phyloP scores from a whole-genome alignment of 805 yeast species.

The Candida jianshihensis region DNA sequence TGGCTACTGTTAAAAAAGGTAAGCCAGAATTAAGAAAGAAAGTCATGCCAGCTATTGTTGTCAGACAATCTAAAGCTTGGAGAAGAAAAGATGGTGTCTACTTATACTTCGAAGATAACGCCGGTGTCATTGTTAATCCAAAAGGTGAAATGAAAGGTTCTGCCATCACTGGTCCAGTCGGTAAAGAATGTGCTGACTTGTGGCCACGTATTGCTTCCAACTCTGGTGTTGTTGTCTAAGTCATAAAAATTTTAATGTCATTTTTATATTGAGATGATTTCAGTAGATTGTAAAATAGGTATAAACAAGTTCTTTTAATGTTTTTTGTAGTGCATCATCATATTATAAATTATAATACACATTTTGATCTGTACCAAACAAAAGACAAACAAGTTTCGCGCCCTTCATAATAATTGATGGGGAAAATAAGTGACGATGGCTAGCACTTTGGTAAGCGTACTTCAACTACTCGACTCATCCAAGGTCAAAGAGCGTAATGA shows the following conservation, averaged over 20 bases:
- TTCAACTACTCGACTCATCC: constrained; percentile 33
- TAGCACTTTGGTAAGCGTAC: not conserved
- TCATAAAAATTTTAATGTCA: constrained; percentile 17
- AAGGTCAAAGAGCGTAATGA: constrained; percentile 50
- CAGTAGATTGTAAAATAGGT: too few species aligned
- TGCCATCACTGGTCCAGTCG: constrained; percentile 99
- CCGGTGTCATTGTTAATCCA: constrained; percentile 99
- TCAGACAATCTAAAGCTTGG: constrained; percentile 99
- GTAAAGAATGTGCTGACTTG: constrained; percentile 99
- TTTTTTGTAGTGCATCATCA: too few species aligned
- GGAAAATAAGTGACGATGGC: too few species aligned
- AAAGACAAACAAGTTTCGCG: too few species aligned
- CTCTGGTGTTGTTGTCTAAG: constrained; percentile 99
- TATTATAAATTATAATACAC: too few species aligned
- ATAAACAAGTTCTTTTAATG: too few species aligned
- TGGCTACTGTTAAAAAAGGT: constrained; percentile 99
- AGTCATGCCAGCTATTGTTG: constrained; percentile 99
- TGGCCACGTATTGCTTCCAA: constrained; percentile 99
- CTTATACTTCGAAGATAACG: constrained; percentile 99
- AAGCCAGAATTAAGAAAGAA: constrained; percentile 99
- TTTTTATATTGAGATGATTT: constrained; percentile 22
- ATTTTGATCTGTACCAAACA: too few species aligned
- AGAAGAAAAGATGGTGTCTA: constrained; percentile 99
- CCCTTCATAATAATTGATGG: too few species aligned
- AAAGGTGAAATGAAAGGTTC: constrained; percentile 99